A percentile compares a stretch with the other conserved stretches of the same genome.
Evolutionary conservation across 441 rosid genomes (phyloP).

Genomic region (Arabidopsis hybrid): DNA sequence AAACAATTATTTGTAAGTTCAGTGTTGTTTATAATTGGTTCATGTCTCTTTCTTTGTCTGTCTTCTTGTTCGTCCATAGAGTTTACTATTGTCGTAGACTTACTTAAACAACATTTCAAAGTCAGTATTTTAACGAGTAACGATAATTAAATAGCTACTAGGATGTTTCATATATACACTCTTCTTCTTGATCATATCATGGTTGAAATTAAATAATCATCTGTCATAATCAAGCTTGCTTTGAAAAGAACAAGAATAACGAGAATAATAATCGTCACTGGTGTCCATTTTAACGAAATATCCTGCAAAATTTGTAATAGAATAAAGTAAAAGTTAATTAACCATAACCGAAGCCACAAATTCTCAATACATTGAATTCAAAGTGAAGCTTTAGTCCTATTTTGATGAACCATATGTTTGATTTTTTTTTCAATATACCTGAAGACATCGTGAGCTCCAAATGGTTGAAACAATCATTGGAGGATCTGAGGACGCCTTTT

Average conservation of each 20-base stretch:
- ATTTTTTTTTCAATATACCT: constrained; percentile 43
- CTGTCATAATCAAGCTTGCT: constrained; percentile 48
- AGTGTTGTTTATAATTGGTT: constrained; percentile 26
- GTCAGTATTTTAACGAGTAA: constrained; percentile 24
- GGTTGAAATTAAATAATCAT: constrained; percentile 50
- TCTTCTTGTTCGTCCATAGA: constrained; percentile 29
- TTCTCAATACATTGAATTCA: not conserved
- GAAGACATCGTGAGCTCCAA: constrained; percentile 55
- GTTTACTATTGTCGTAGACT: constrained; percentile 40
- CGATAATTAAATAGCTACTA: not conserved
- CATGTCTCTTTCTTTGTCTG: constrained; percentile 13
- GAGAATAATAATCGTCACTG: constrained; percentile 47
- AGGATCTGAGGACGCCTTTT: constrained; percentile 31
- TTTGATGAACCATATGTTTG: not conserved
- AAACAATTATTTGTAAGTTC: constrained; percentile 1
- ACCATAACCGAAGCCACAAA: not conserved
- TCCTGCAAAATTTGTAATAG: constrained; percentile 42
- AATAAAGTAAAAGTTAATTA: not conserved
- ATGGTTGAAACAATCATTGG: constrained; percentile 38
- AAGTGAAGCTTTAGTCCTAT: constrained; percentile 4
- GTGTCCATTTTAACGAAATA: constrained; percentile 67
- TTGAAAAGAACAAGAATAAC: constrained; percentile 52
- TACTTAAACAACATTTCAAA: constrained; percentile 21
- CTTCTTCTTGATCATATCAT: constrained; percentile 30
- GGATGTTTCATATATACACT: constrained; percentile 12